Evolutionary conservation across 345 rosid genomes (phyloP).

Genomic region (Streptanthus diversifolius): DNA sequence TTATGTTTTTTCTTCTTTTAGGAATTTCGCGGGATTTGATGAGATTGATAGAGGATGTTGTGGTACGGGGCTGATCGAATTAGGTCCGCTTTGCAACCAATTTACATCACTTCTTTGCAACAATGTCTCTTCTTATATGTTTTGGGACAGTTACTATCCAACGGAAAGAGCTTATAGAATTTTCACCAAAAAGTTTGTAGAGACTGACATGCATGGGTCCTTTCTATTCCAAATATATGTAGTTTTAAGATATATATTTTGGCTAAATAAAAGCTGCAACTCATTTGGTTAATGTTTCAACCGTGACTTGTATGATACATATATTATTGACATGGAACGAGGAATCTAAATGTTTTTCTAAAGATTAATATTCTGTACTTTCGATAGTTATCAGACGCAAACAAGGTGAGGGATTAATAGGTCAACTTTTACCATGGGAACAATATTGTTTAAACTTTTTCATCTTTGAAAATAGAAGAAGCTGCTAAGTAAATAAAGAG

Average conservation of each 20-base stretch:
- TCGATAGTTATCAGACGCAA: background rate
- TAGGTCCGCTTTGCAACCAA: slow-evolving; percentile 39
- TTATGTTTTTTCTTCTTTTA: background rate
- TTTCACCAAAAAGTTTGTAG: slow-evolving; percentile 29
- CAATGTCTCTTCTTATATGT: slow-evolving; percentile 49
- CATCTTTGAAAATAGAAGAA: background rate
- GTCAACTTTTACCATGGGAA: background rate
- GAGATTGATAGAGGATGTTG: slow-evolving; percentile 52
- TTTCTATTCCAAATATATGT: slow-evolving; percentile 22
- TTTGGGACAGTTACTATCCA: slow-evolving; percentile 77
- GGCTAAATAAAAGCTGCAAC: background rate
- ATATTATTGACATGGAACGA: background rate
- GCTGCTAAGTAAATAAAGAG: background rate
- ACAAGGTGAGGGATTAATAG: too few species aligned
- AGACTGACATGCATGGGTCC: slow-evolving; percentile 23
- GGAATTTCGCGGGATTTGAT: slow-evolving; percentile 44
- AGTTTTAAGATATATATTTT: background rate
- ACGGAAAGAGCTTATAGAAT: slow-evolving; percentile 44
- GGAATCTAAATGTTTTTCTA: background rate
- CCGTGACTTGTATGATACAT: background rate
- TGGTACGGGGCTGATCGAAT: slow-evolving; percentile 58
- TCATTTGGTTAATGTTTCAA: background rate
- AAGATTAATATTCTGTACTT: background rate
- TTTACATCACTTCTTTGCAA: slow-evolving; percentile 31
- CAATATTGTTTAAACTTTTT: background rate